Percentiles rank a stretch among this genome's conserved stretches.
These are phyloP conservation scores for Mycena filopes DNA, from an alignment of 768 basidiomycete species.

Conservation along the genomic window DNA sequence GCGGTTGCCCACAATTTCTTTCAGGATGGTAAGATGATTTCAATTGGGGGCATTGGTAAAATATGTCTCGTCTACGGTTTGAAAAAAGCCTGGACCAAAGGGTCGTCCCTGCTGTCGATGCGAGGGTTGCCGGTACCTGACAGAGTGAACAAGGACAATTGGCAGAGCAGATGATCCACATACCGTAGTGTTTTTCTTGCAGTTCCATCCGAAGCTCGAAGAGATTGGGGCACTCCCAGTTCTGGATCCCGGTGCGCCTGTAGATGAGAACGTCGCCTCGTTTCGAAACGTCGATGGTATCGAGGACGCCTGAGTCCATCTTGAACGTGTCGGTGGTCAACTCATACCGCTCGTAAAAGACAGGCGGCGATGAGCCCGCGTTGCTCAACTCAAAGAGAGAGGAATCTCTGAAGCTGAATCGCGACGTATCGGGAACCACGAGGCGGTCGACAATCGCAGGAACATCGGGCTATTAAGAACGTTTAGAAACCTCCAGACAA, in stretches of 20 bases:
- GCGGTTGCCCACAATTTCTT: no score
- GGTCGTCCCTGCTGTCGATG: neutral
- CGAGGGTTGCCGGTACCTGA: neutral
- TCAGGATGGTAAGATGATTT: no score
- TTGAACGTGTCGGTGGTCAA: neutral
- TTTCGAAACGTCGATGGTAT: neutral
- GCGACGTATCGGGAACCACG: neutral
- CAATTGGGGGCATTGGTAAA: no score
- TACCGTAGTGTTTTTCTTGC: neutral
- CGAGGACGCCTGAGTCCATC: neutral
- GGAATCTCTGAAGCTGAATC: neutral
- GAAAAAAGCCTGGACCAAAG: neutral
- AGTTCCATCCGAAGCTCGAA: neutral
- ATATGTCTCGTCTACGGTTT: no score
- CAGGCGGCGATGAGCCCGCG: neutral
- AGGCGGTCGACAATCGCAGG: neutral
- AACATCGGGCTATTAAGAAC: neutral
- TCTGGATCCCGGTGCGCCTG: neutral
- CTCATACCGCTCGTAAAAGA: neutral
- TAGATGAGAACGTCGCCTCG: neutral
- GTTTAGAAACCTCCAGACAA: neutral
- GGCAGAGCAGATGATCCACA: neutral
- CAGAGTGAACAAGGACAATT: neutral
- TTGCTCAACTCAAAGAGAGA: neutral
- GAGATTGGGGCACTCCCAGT: neutral